phyloP scores from a whole-genome alignment of 139 green algal species.

The Tetraselmis chui region DNA sequence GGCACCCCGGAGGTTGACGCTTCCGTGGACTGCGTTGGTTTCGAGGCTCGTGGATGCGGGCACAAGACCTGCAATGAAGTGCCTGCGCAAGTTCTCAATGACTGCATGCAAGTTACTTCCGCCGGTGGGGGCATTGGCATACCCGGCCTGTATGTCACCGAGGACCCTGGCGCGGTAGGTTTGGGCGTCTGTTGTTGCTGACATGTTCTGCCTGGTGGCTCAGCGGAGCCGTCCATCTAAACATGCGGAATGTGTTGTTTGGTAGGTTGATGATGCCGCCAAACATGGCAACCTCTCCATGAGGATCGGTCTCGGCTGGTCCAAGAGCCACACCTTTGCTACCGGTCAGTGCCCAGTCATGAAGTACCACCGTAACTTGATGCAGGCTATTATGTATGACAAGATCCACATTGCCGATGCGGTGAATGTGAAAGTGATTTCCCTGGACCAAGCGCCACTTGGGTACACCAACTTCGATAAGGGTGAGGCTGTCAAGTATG shows the following conservation, averaged over 20 bases:
- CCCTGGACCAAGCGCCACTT: slow-evolving; percentile 19
- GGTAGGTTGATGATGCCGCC: slow-evolving; percentile 13
- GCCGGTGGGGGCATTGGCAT: slow-evolving; percentile 20
- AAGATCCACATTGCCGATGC: slow-evolving; percentile 22
- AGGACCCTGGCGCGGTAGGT: slow-evolving; percentile 17
- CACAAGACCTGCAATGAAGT: slow-evolving; percentile 16
- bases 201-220: background rate
- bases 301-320: slow-evolving; percentile 21
- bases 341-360: slow-evolving; percentile 29
- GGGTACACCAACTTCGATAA: slow-evolving; percentile 31
- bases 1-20: slow-evolving; percentile 19
- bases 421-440: slow-evolving; percentile 27
- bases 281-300: slow-evolving; percentile 22
- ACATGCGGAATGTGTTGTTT: background rate
- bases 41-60: slow-evolving; percentile 22
- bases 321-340: slow-evolving; percentile 14
- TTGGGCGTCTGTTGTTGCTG: background rate
- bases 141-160: slow-evolving; percentile 23
- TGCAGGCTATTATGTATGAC: slow-evolving; percentile 28
- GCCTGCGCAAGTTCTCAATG: slow-evolving; percentile 25
- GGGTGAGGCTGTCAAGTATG: slow-evolving; percentile 26
- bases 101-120: slow-evolving; percentile 25
- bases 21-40: slow-evolving; percentile 25
- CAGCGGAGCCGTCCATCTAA: background rate
- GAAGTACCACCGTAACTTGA: slow-evolving; percentile 26